Evolutionary conservation across 2,329 filamentous ascomycete genomes (phyloP), one percentile per base, ranked within the genome.

Genomic region (Phyllosticta capitalensis): DNA sequence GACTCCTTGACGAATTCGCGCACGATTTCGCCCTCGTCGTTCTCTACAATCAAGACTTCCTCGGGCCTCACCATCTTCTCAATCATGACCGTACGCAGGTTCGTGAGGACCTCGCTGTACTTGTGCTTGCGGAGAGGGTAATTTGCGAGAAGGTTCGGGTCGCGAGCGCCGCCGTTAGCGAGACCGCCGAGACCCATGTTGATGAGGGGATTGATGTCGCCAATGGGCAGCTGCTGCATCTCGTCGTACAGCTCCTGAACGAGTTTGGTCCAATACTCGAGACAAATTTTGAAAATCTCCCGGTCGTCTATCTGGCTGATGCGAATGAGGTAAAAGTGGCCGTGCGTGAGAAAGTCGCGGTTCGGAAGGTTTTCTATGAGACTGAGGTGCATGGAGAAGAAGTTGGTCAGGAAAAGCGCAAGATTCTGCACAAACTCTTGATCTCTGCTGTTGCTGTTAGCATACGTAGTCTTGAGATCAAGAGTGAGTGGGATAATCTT

Each of bases 41-140:
- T 99, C 76, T 99, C 94, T n/a, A 99, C 94, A 69, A 99, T 95
- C 66, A 99, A 75, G 9, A 99, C 95, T 76, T 99, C 95, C 76
- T 99, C 94, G 0, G 94, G 94, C 51, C 92, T 85, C 30, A 99
- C 94, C 94, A 99, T 99, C 81, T 96, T 96, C 78, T 99, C 94
- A 63, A 99, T 97, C 94, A 99, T 99, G 65, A 99, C 94, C 22
- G 92, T 88, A 65, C 94, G 87, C 60, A 99, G 81, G 72, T 96
- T 97, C 9, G 92, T 92, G 55, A 99, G 79, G 20, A 99, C 88
- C 71, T 96, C 91, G 64, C 87, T 87, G 75, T 97, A 99, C 76
- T 96, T 97, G 81, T 99, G 92, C 79, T 99, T 99, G 63, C 95
- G 87, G 52, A 99, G 83, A 12, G 92, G 91, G 69, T 95, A 95